phyloP scores from a whole-genome alignment of 2,329 filamentous ascomycete species.

The Tolypocladium ovalisporum region DNA sequence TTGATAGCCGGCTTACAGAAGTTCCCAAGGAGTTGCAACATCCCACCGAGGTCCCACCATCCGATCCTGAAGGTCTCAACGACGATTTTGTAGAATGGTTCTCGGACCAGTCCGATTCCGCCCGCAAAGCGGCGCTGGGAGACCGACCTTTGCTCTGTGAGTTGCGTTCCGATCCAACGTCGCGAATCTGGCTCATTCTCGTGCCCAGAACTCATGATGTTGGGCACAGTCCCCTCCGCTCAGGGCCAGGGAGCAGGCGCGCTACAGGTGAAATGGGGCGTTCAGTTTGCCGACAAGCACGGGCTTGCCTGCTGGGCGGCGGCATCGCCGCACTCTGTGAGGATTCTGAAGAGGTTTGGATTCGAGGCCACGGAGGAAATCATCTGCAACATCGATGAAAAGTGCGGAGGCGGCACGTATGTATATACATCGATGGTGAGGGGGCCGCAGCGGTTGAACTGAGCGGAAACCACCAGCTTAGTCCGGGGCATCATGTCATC shows the following conservation, averaged over 20 bases:
- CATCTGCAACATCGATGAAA: background rate
- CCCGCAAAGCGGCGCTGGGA: background rate
- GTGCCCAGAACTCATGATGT: background rate
- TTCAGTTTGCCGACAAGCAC: background rate
- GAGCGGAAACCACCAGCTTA: background rate
- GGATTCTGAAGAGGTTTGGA: background rate
- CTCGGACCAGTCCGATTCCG: background rate
- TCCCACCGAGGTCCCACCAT: background rate
- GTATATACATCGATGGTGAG: conserved; percentile 1
- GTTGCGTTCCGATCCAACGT: background rate
- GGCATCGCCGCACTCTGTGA: background rate
- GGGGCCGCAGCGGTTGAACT: background rate
- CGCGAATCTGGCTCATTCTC: background rate
- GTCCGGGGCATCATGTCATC: background rate
- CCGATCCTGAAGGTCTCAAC: background rate
- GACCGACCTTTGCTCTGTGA: background rate
- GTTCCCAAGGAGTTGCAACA: background rate
- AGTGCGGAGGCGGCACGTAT: background rate
- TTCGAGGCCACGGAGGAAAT: background rate
- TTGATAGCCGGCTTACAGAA: background rate
- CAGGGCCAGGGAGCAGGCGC: background rate
- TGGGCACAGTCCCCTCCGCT: background rate
- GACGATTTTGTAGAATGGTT: background rate
- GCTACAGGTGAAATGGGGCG: background rate
- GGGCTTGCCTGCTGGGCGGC: background rate